phyloP scores from a whole-genome alignment of 495 filamentous ascomycete genomes.

The Talaromyces adpressus region DNA sequence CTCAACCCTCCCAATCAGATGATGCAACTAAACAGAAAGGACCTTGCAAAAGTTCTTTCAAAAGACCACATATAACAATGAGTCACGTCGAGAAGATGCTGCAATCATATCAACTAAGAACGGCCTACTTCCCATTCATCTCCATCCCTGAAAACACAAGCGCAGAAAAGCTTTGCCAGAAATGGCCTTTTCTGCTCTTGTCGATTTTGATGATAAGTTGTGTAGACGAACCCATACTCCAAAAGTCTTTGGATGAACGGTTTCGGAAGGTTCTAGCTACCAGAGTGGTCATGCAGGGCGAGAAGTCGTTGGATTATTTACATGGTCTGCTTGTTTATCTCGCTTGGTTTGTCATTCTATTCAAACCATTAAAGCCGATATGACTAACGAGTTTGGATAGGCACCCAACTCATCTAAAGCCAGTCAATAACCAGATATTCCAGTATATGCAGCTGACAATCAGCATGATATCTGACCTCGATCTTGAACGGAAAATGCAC shows the following conservation, averaged over 20 bases:
- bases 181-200: slow-evolving; percentile 2
- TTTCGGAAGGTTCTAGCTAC: slow-evolving; percentile 5
- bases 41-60: not conserved
- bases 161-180: not conserved
- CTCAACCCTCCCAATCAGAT: not conserved
- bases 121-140: slow-evolving; percentile 6
- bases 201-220: not conserved
- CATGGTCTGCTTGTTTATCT: slow-evolving; percentile 35
- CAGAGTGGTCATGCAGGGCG: slow-evolving; percentile 17
- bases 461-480: slow-evolving; percentile 2
- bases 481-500: slow-evolving; percentile 1
- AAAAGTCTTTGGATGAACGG: not conserved
- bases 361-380: too few species aligned
- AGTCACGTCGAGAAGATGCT: slow-evolving; percentile 1
- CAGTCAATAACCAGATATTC: slow-evolving; percentile 1
- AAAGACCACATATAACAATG: not conserved
- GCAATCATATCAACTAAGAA: not conserved
- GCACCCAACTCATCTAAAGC: slow-evolving; percentile 2
- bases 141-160: not conserved
- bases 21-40: not conserved
- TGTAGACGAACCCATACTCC: not conserved
- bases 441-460: slow-evolving; percentile 6
- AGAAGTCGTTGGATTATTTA: slow-evolving; percentile 30
- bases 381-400: not conserved
- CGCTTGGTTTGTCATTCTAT: slow-evolving; percentile 27